Evolutionary conservation across 208 protist genomes (phyloP).

Genomic region (Paratrypanosoma confusum): DNA sequence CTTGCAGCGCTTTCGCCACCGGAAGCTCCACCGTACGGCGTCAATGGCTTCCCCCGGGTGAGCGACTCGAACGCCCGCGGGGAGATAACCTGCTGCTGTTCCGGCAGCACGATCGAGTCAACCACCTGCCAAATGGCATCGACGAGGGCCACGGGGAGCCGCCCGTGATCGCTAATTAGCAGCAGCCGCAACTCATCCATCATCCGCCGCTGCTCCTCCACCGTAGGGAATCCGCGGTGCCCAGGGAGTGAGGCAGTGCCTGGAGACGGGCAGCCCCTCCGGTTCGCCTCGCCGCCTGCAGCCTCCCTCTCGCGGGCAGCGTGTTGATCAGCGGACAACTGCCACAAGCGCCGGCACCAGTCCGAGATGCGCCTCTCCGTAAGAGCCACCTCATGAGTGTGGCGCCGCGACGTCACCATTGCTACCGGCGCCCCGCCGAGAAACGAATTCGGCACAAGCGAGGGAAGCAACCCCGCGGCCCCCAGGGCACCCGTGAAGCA

Average conservation of each 20-base stretch:
- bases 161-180: slow-evolving; percentile 28
- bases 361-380: slow-evolving; percentile 46
- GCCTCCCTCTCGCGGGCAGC: neutral
- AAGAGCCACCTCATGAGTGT: too few relatives aligned
- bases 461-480: too few relatives aligned
- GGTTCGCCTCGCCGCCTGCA: neutral
- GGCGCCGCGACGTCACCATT: too few relatives aligned
- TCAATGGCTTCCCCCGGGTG: too few relatives aligned
- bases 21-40: too few relatives aligned
- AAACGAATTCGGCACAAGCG: too few relatives aligned
- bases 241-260: too few relatives aligned
- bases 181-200: slow-evolving; percentile 18
- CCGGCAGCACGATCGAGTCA: slow-evolving; percentile 41
- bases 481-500: too few relatives aligned
- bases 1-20: slow-evolving; percentile 16
- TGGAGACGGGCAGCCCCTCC: neutral
- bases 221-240: neutral
- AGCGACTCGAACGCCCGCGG: too few relatives aligned
- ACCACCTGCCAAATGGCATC: slow-evolving; percentile 58
- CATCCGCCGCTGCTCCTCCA: slow-evolving; percentile 9
- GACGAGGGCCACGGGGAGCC: slow-evolving; percentile 38
- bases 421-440: too few relatives aligned
- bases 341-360: slow-evolving; percentile 67
- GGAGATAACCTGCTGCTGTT: slow-evolving; percentile 13
- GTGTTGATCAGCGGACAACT: slow-evolving; percentile 7